Evolutionary conservation across 805 yeast genomes (phyloP).

Genomic region (Cyberlindnera lachancei): DNA sequence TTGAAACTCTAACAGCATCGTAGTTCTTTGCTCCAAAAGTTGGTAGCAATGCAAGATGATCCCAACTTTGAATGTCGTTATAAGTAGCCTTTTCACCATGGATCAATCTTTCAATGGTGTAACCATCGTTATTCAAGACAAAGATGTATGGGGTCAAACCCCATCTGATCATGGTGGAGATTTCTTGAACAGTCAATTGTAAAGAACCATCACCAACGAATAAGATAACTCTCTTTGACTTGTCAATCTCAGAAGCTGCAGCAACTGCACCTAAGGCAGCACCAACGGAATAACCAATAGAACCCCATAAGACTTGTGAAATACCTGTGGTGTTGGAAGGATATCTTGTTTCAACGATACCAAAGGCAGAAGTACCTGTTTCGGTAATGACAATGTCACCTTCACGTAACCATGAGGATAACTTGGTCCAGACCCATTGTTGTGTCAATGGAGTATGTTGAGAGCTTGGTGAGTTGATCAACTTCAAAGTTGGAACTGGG

Average conservation of each 20-base stretch:
- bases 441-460: constrained; percentile 45
- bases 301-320: constrained; percentile 72
- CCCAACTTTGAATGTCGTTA: constrained; percentile 65
- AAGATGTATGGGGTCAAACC: constrained; percentile 60
- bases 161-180: constrained; percentile 64
- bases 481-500: constrained; percentile 47
- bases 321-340: constrained; percentile 57
- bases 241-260: constrained; percentile 59
- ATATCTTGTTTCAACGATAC: constrained; percentile 59
- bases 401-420: constrained; percentile 53
- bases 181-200: constrained; percentile 68
- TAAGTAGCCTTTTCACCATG: constrained; percentile 61
- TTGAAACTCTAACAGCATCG: constrained; percentile 46
- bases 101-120: constrained; percentile 68
- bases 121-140: constrained; percentile 65
- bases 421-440: constrained; percentile 63
- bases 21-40: constrained; percentile 42
- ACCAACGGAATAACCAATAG: constrained; percentile 66
- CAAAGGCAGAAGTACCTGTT: constrained; percentile 72
- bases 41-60: constrained; percentile 49
- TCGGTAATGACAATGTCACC: constrained; percentile 65
- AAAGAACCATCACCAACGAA: constrained; percentile 74
- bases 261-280: constrained; percentile 61
- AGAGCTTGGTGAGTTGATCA: constrained; percentile 37
- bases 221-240: constrained; percentile 52